Conservation (phyloP, 352 stramenopile species). For the Aphanomyces cochlioides region DNA sequence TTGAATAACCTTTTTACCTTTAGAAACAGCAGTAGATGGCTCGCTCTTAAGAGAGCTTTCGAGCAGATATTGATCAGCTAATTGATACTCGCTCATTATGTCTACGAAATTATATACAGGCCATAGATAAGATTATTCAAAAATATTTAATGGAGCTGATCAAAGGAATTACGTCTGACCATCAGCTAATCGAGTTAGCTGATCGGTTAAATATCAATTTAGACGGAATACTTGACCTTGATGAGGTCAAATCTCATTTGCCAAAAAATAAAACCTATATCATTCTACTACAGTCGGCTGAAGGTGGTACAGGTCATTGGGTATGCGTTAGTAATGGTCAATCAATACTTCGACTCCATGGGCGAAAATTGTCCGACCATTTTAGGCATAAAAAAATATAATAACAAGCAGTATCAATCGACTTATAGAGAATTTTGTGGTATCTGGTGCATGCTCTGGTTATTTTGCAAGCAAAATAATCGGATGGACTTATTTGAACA, state of each 20-base stretch:
- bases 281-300: not conserved
- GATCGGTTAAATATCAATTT: slow-evolving; percentile 23
- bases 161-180: slow-evolving; percentile 18
- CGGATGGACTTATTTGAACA: slow-evolving; percentile 10
- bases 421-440: slow-evolving; percentile 2
- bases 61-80: slow-evolving; percentile 8
- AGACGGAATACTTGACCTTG: not conserved
- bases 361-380: not conserved
- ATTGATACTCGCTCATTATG: slow-evolving; percentile 24
- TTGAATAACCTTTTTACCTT: not conserved
- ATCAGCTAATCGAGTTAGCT: slow-evolving; percentile 13
- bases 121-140: slow-evolving; percentile 14
- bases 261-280: slow-evolving; percentile 6
- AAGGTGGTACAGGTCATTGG: slow-evolving; percentile 5
- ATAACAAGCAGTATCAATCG: slow-evolving; percentile 12
- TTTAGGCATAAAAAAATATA: not conserved
- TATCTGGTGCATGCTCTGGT: not conserved
- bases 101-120: not conserved
- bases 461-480: slow-evolving; percentile 1
- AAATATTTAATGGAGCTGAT: slow-evolving; percentile 24
- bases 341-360: slow-evolving; percentile 2
- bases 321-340: not conserved
- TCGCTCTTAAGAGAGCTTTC: slow-evolving; percentile 14
- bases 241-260: not conserved
- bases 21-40: not conserved